A percentile compares a stretch with the other conserved stretches of the same genome.
These are phyloP conservation scores for Gilbertella persicaria DNA, from an alignment of 371 early-diverging fungal species.

Conservation along the genomic window DNA sequence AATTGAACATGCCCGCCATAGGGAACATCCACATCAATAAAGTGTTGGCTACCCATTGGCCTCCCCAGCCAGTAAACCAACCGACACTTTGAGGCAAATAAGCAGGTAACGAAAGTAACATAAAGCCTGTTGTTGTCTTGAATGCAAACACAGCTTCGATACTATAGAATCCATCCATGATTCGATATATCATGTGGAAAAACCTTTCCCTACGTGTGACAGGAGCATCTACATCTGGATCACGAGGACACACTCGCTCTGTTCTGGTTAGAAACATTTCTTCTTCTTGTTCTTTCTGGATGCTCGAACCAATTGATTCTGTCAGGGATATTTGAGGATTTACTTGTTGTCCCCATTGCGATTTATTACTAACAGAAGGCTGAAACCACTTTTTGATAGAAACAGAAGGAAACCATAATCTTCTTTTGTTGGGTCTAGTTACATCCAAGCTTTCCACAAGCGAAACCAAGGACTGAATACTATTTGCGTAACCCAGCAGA, in stretches of 20 bases:
- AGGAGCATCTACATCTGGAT: conserved; percentile 46
- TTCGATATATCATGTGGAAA: conserved; percentile 13
- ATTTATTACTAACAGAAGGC: conserved; percentile 9
- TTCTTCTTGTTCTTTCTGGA: not conserved
- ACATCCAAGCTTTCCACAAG: conserved; percentile 16
- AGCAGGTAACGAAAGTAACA: conserved; percentile 33
- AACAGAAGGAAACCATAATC: conserved; percentile 27
- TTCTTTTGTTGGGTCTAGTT: conserved; percentile 1
- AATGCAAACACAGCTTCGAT: conserved; percentile 32
- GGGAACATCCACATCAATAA: conserved; percentile 43
- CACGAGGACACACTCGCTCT: conserved; percentile 15
- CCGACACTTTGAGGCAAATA: conserved; percentile 26
- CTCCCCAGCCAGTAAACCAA: conserved; percentile 43
- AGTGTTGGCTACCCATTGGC: conserved; percentile 45
- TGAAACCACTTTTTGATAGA: conserved; percentile 24
- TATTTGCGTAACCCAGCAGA: conserved; percentile 17
- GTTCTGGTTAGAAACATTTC: no score
- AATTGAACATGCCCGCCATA: conserved; percentile 38
- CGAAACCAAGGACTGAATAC: conserved; percentile 10
- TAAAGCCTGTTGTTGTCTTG: conserved; percentile 36
- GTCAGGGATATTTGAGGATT: not conserved
- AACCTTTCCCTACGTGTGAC: conserved; percentile 20
- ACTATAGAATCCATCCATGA: conserved; percentile 26
- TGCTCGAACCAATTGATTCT: conserved; percentile 4
- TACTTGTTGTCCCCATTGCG: conserved; percentile 18